Base-by-base conservation (phyloP, 2,329 filamentous ascomycete species). In the Sporothrix globosa region DNA sequence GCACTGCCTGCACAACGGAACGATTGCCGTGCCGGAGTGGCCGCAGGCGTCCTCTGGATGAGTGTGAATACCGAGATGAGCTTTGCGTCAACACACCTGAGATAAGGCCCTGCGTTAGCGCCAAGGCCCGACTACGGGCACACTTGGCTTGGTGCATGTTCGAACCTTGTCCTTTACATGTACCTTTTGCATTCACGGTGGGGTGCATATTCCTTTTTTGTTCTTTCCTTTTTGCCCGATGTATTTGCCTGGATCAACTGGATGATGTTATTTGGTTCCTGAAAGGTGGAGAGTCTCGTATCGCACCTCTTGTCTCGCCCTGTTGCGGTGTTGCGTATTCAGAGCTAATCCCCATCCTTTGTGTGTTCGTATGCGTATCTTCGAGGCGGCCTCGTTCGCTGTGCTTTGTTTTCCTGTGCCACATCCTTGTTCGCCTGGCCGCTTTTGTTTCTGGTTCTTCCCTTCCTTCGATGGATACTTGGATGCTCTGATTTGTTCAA, bases 91-190 rank as follows among this genome's bases (percentile, higher is more conserved):
- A 34, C 34, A 17, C 14, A 46, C 63, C 46, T 41, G 52, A 66
- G 63, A 66, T 66, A 66, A 66, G 63, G 63, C 46, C 61, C 44
- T 66, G 24, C 46, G 27, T 10, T 66, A 66, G 63, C 63, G 63
- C 46, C 39, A 46, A 21, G 34, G 39, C 39, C 41, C 2, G 41
- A 14, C 11, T 44, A 44, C 58, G 11, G 21, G 58, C 9, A 14
- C 44, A 46, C 58, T 61, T 61, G 58, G 58, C 27, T 13, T 5
- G 58, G 58, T 44, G 58, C 58, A 24, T 39, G 27, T 30, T 30
- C 17, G 6, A 24, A 27, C 21, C n/a, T 46, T 27, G 39, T 27
- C 11, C 9, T 21, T 17, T 9, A 39, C 58, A 46, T 5, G 58
- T 46, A 63, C 39, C 10, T 63, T 46, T 63, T 46, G 58, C 39